Evolutionary conservation across 257 asterid genomes (phyloP), one percentile per base, ranked within the genome.

Genomic region (Gynochthodes officinalis): DNA sequence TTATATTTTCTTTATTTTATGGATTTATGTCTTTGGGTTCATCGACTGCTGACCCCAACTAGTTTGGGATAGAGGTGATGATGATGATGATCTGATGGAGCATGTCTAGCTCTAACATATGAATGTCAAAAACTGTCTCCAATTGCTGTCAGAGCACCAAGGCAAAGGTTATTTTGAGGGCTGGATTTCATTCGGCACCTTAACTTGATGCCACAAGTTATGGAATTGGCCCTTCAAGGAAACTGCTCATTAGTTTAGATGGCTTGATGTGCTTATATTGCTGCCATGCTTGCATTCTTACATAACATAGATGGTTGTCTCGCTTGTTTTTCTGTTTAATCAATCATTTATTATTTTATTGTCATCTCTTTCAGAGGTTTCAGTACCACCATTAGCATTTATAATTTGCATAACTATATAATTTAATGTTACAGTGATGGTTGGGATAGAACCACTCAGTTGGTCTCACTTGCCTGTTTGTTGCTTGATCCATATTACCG

Each of bases 381-480:
- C 14, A 19, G 64, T 50, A 15, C 46, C 46, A 66, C 70, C 35
- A 43, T 53, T 68, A 52, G 58, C 69, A 52, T 67, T 72, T 70
- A 71, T 2, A 68, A 52, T 32, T 76, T 70, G 69, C 77, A 75
- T 65, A 73, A 60, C 62, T 37, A 70, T 16, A 28, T 37, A 53
- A 52, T n/a, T 64, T 80, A 54, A 64, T 40, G 81, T 76, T 79
- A 75, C 81, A 94, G 99, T 82, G 99, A 94, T 86, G 99, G 99
- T 76, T 94, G 99, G 99, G 99, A 94, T 79, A 87, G 99, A 87
- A 94, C 99, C 67, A 85, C 96, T 71, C 99, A 94, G 80, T 81
- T 94, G 86, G 92, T 94, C 68, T 87, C 98, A 64, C 98, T 94
- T 76, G 99, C 99, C 66, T 86, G 92, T 86, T 78, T 94, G 87